phyloP scores from a whole-genome alignment of 164 flowering plant species.

The Stephania cephalantha region DNA sequence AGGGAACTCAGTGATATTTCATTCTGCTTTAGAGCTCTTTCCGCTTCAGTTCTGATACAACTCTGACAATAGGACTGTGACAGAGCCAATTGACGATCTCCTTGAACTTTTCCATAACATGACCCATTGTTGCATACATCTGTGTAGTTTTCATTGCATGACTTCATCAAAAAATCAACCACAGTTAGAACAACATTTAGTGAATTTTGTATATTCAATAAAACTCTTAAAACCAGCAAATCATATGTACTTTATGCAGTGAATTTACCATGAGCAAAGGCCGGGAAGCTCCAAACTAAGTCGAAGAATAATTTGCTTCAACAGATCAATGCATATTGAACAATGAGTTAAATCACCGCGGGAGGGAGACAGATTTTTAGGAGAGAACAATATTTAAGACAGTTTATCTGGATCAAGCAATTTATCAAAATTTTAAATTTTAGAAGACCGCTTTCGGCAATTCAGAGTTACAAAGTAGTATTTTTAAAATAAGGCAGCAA shows the following conservation, averaged over 20 bases:
- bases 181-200: neutral
- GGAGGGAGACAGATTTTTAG: too few relatives aligned
- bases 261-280: too few relatives aligned
- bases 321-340: too few relatives aligned
- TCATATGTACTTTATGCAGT: slow-evolving; percentile 1
- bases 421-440: too few relatives aligned
- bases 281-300: neutral
- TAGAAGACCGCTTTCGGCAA: too few relatives aligned
- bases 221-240: slow-evolving; percentile 14
- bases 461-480: too few relatives aligned
- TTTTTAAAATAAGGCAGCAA: too few relatives aligned
- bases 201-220: too few relatives aligned
- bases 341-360: too few relatives aligned
- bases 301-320: neutral
- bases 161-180: slow-evolving; percentile 13
- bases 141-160: slow-evolving; percentile 11
- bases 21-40: slow-evolving; percentile 27
- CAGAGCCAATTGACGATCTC: slow-evolving; percentile 12
- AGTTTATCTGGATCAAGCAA: too few relatives aligned
- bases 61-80: slow-evolving; percentile 11
- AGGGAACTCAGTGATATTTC: slow-evolving; percentile 38
- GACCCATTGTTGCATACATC: slow-evolving; percentile 8
- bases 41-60: slow-evolving; percentile 22
- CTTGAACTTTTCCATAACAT: slow-evolving; percentile 4
- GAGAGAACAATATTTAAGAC: too few relatives aligned